Evolutionary conservation across 2,329 filamentous ascomycete species (phyloP).

Genomic region (Trichoderma lentiforme): DNA sequence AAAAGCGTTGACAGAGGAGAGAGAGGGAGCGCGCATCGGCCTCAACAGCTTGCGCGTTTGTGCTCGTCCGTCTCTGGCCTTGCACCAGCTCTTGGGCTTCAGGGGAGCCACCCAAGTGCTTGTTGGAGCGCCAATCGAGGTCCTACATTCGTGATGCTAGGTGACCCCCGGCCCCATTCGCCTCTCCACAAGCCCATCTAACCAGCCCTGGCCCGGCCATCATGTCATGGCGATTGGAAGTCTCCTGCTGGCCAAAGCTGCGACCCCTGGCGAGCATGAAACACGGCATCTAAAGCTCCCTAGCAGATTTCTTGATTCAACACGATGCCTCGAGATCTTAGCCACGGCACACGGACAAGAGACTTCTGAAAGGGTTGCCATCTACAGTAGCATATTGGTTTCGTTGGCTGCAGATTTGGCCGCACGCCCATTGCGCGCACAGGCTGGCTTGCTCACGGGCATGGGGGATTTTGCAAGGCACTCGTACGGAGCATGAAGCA

Average conservation of each 20-base stretch:
- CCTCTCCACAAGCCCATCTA: slow-evolving; percentile 14
- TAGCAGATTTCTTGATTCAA: neutral
- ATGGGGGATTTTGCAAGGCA: neutral
- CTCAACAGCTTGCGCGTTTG: slow-evolving; percentile 8
- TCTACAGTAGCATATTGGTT: neutral
- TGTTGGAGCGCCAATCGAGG: slow-evolving; percentile 15
- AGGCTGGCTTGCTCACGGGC: neutral
- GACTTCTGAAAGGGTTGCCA: neutral
- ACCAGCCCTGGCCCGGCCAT: slow-evolving; percentile 10
- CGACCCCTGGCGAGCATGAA: slow-evolving; percentile 8
- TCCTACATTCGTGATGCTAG: slow-evolving; percentile 8
- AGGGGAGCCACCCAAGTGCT: slow-evolving; percentile 15
- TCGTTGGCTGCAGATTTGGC: neutral
- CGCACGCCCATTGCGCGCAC: neutral
- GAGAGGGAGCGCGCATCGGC: slow-evolving; percentile 11
- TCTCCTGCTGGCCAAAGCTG: slow-evolving; percentile 1
- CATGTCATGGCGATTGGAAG: slow-evolving; percentile 5
- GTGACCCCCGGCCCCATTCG: slow-evolving; percentile 6
- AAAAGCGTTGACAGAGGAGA: neutral
- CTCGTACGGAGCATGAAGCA: neutral
- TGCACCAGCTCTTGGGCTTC: slow-evolving; percentile 15
- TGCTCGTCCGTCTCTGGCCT: neutral
- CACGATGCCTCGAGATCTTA: neutral
- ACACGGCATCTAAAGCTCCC: slow-evolving; percentile 9
- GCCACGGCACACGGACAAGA: neutral